Base-by-base conservation (phyloP, 306 rosid species). In the Acacia melanoxylon region DNA sequence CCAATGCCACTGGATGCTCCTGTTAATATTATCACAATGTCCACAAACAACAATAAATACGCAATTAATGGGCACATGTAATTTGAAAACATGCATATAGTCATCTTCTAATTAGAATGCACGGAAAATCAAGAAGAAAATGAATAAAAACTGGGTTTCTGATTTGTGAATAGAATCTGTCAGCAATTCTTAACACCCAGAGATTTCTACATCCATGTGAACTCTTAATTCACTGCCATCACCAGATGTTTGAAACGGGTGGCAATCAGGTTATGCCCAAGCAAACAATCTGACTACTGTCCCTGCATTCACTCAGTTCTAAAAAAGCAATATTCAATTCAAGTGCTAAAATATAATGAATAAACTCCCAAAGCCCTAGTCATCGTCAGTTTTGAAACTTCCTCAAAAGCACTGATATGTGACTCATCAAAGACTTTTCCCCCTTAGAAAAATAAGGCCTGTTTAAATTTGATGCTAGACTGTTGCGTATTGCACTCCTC, bases 1-100 rank as follows among this genome's bases (percentile, higher is more conserved):
- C 98, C 98, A 83, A 91, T 95, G 5, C 99, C 99, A 85, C 91
- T 86, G 10, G 94, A 88, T 67, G 97, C 90, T 83, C 99, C 99
- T 93, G 89, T 81, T 61, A 84, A 27, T 4, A 29, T 44, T 3
- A 71, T 42, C 75, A 68, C 33, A 66, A 78, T 80, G 79, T 35
- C 73, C 83, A 73, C 19, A 81, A 42, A 22, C 72, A 88, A 35
- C 49, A 31, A 65, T 24, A 41, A 75, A 29, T 20, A 65, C 52
- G 76, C 77, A 84, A 79, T 13, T 62, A 71, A 54, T 14, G n/a
- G 17, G 1, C 10, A 24, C 7, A 11, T 25, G 12, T 76, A 37
- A 33, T 22, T 24, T 10, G 3, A 42, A 42, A 25, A 45, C 61
- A 73, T 41, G 68, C 22, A 35, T 37, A 37, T 6, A 37, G 41